phyloP scores from a whole-genome alignment of 2,329 filamentous ascomycete genomes.

The Colletotrichum sp. region DNA sequence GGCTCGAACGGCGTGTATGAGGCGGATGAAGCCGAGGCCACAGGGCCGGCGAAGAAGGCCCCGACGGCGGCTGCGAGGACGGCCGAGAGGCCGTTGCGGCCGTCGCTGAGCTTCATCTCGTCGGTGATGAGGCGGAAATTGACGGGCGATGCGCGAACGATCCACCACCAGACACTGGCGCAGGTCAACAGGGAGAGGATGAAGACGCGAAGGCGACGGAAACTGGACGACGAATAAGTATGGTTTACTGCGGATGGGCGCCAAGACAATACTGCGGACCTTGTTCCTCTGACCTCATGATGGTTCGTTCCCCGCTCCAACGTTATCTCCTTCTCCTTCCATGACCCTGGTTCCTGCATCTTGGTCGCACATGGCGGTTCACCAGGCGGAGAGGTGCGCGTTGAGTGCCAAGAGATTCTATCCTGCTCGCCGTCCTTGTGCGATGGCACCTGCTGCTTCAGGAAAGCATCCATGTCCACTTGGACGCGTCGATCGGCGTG shows the following conservation, averaged over 20 bases:
- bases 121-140: neutral
- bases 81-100: neutral
- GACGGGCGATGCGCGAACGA: neutral
- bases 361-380: neutral
- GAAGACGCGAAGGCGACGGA: neutral
- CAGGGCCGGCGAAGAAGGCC: neutral
- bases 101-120: constrained; percentile 1
- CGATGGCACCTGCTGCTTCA: constrained; percentile 19
- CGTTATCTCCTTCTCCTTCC: neutral
- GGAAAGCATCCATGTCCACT: constrained; percentile 12
- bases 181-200: neutral
- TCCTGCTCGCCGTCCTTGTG: neutral
- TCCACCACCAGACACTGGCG: neutral
- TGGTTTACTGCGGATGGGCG: neutral
- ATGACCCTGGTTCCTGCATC: neutral
- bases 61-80: constrained; percentile 1
- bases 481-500: neutral
- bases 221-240: neutral
- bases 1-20: constrained; percentile 47
- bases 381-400: neutral
- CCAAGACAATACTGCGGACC: neutral
- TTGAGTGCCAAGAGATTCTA: constrained; percentile 1
- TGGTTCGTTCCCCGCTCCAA: neutral
- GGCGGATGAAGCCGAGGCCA: neutral
- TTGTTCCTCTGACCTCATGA: constrained; percentile 10